Percentiles rank a stretch among this genome's conserved stretches.
These are phyloP conservation scores for Salvia sclarea DNA, from an alignment of 305 asterid species.

Conservation along the genomic window DNA sequence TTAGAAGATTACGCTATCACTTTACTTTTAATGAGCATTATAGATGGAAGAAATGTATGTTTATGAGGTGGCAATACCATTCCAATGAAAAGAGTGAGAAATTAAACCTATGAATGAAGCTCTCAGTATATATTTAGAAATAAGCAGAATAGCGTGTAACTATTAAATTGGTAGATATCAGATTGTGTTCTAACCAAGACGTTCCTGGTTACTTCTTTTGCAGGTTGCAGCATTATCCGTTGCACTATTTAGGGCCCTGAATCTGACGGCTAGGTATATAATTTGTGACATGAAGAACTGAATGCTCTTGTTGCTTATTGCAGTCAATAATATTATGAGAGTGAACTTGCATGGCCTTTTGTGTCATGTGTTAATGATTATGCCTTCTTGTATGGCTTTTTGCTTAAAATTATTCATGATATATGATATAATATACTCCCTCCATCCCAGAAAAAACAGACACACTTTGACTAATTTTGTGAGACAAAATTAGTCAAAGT, in stretches of 20 bases:
- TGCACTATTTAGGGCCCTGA: conserved; percentile 86
- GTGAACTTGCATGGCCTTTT: conserved; percentile 8
- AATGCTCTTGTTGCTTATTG: conserved; percentile 19
- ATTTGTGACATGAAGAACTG: conserved; percentile 18
- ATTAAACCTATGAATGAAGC: neutral
- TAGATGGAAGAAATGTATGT: conserved; percentile 11
- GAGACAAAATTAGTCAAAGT: no score
- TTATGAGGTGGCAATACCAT: conserved; percentile 22
- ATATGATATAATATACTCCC: no score
- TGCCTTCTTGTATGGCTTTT: conserved; percentile 1
- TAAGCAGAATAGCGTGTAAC: conserved; percentile 9
- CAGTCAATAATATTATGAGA: conserved; percentile 6
- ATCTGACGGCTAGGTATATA: conserved; percentile 71
- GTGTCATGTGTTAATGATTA: conserved; percentile 3
- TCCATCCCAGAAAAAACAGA: no score
- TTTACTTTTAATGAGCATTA: conserved; percentile 21
- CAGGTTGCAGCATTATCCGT: conserved; percentile 93
- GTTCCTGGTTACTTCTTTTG: conserved; percentile 35
- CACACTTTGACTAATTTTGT: no score
- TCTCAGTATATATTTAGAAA: neutral
- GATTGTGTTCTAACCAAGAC: conserved; percentile 24
- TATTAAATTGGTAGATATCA: neutral
- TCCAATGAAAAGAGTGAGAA: neutral
- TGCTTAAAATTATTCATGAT: neutral
- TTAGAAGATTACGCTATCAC: conserved; percentile 12